phyloP scores from a whole-genome alignment of 306 rosid species.

The Castanospermum australe region DNA sequence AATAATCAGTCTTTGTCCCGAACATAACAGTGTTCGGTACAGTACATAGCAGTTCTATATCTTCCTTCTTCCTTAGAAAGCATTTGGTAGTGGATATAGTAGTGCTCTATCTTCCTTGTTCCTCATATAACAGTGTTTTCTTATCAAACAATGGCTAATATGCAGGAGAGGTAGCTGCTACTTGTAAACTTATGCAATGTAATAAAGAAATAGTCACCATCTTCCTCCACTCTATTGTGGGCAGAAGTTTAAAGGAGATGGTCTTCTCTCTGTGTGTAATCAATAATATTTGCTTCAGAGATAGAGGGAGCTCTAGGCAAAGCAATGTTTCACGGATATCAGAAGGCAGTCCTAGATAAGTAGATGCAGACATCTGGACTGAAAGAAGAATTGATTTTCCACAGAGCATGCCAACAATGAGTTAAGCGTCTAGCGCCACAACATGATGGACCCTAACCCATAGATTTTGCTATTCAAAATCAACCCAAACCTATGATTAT shows the following conservation, averaged over 20 bases:
- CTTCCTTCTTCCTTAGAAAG: slow-evolving; percentile 3
- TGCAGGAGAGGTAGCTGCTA: not conserved
- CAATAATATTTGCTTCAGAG: not conserved
- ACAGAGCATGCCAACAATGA: too few species aligned
- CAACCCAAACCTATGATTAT: slow-evolving; percentile 71
- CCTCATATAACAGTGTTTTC: slow-evolving; percentile 1
- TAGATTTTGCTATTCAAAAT: not conserved
- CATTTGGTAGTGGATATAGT: slow-evolving; percentile 8
- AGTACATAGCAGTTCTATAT: not conserved
- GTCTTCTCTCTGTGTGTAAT: too few species aligned
- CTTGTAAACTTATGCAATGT: not conserved
- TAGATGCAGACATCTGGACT: not conserved
- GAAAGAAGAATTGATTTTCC: not conserved
- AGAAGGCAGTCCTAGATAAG: not conserved
- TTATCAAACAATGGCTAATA: slow-evolving; percentile 15
- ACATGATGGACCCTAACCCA: not conserved
- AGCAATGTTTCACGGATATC: not conserved
- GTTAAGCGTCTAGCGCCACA: not conserved
- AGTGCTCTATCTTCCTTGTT: not conserved
- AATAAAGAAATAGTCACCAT: not conserved
- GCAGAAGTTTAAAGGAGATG: not conserved
- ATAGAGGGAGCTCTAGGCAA: not conserved
- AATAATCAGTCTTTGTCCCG: not conserved
- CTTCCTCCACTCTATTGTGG: not conserved
- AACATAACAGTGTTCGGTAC: not conserved